These are phyloP conservation scores for Prosopis cineraria DNA, from an alignment of 306 rosid genomes.

Conservation along the genomic window DNA sequence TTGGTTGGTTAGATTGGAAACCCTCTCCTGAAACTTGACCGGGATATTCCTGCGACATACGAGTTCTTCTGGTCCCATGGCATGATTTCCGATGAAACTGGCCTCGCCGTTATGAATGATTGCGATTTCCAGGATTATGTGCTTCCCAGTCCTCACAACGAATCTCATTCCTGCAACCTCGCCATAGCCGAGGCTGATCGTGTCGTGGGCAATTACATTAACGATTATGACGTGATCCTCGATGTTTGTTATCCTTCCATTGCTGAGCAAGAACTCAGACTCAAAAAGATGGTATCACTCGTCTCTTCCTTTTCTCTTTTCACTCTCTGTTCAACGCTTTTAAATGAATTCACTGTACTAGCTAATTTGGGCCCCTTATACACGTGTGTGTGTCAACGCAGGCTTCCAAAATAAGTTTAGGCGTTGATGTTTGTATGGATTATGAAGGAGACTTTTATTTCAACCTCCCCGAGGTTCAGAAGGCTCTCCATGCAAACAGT, in stretches of 20 bases:
- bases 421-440: conserved; percentile 83
- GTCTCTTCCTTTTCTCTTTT: conserved; percentile 9
- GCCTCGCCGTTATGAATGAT: conserved; percentile 56
- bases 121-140: conserved; percentile 72
- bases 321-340: background rate
- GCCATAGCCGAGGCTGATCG: conserved; percentile 51
- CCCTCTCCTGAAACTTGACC: conserved; percentile 72
- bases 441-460: conserved; percentile 63
- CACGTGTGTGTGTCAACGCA: conserved; percentile 34
- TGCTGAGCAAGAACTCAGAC: conserved; percentile 76
- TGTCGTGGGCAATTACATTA: conserved; percentile 58
- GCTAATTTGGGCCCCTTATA: too few relatives aligned
- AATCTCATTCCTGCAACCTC: conserved; percentile 52
- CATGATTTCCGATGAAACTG: conserved; percentile 86
- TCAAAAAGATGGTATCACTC: conserved; percentile 58
- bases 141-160: conserved; percentile 50
- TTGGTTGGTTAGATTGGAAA: conserved; percentile 73
- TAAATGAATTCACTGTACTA: background rate
- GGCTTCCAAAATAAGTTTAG: conserved; percentile 78
- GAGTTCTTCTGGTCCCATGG: conserved; percentile 93
- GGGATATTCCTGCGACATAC: conserved; percentile 64
- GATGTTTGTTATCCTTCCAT: conserved; percentile 88
- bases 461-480: conserved; percentile 87
- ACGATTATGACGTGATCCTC: conserved; percentile 75
- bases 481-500: conserved; percentile 92